These are phyloP conservation scores for Chaetomiaceae sp. DNA, from an alignment of 2,329 filamentous ascomycete genomes.

Conservation along the genomic window DNA sequence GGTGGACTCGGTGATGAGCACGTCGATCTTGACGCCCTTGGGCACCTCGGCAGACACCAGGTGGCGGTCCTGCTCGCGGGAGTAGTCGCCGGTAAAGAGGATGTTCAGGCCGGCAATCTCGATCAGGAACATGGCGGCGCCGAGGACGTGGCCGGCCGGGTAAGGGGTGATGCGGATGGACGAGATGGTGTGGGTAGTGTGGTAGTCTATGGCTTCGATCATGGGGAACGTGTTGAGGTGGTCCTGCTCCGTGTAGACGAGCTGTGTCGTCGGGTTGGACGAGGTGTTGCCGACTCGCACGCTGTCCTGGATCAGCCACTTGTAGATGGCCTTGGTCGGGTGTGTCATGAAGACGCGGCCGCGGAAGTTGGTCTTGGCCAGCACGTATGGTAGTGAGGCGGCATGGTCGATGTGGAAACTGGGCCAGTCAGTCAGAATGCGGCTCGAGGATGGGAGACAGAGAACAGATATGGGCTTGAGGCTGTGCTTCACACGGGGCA, in stretches of 20 bases:
- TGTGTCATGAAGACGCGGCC: constrained; percentile 99
- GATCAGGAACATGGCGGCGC: constrained; percentile 96
- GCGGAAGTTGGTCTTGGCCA: constrained; percentile 96
- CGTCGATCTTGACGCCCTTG: constrained; percentile 83
- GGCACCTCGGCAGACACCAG: constrained; percentile 91
- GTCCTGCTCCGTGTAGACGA: constrained; percentile 92
- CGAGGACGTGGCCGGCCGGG: constrained; percentile 94
- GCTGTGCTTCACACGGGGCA: constrained; percentile 16
- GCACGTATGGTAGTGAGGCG: constrained; percentile 94
- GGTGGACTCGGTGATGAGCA: constrained; percentile 95
- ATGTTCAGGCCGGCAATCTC: constrained; percentile 97
- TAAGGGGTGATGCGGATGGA: constrained; percentile 96
- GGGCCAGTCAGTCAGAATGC: constrained; percentile 23
- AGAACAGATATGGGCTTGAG: not conserved
- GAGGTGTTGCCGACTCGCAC: constrained; percentile 78
- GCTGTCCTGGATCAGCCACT: constrained; percentile 97
- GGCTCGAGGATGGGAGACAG: not conserved
- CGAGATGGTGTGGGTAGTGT: constrained; percentile 95
- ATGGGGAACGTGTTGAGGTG: constrained; percentile 88
- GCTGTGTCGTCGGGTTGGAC: constrained; percentile 60
- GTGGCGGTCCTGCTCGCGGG: constrained; percentile 90
- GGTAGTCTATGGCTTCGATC: constrained; percentile 97
- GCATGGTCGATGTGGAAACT: constrained; percentile 99
- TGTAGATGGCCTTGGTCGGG: constrained; percentile 98
- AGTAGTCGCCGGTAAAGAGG: constrained; percentile 97